These are phyloP conservation scores for Aspergillus piperis DNA, from an alignment of 2,329 filamentous ascomycete species.

Conservation along the genomic window DNA sequence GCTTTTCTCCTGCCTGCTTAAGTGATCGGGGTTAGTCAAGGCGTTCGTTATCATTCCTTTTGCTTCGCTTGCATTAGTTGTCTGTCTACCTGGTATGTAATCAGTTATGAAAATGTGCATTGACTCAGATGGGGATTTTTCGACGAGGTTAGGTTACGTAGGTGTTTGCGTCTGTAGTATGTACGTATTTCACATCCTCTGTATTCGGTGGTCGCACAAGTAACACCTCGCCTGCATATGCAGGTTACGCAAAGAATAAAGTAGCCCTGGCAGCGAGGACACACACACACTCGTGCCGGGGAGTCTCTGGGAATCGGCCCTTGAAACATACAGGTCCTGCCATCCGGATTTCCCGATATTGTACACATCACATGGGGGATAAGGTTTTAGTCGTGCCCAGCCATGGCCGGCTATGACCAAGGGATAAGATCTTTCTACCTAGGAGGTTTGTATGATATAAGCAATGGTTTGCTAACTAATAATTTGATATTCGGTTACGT, in stretches of 20 bases:
- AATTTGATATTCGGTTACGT: background rate
- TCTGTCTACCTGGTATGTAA: background rate
- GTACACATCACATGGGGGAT: background rate
- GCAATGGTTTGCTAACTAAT: background rate
- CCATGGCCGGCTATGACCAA: background rate
- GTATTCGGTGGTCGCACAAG: background rate
- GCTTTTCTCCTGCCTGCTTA: background rate
- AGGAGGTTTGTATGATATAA: no score
- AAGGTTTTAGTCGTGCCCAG: background rate
- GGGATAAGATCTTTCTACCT: background rate
- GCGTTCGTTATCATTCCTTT: background rate
- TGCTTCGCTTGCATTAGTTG: background rate
- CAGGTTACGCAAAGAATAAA: slow-evolving; percentile 2
- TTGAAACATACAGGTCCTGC: background rate
- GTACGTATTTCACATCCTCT: background rate
- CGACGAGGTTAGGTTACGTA: background rate
- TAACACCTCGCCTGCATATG: slow-evolving; percentile 2
- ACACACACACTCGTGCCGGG: background rate
- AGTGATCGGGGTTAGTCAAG: background rate
- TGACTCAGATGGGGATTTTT: background rate
- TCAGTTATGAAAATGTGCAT: background rate
- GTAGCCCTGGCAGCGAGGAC: background rate
- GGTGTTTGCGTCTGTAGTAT: background rate
- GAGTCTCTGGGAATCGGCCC: background rate
- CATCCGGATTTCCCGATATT: background rate